Evolutionary conservation across 176 grass and related monocot species (phyloP), one percentile per base, ranked within the genome.

Genomic region (Phoenix roebelenii): DNA sequence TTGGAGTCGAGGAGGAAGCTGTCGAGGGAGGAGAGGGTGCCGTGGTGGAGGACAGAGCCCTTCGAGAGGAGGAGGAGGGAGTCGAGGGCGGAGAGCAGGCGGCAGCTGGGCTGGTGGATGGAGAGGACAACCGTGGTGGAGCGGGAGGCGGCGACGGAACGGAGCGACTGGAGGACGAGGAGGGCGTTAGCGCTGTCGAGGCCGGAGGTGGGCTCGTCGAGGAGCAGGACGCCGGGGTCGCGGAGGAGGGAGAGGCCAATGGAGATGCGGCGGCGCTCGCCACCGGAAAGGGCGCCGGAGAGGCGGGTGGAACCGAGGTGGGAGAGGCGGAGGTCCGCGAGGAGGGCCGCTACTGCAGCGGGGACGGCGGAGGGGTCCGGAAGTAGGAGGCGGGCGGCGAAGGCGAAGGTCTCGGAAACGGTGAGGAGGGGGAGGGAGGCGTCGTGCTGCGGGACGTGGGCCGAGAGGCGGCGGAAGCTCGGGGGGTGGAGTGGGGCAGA

Each of bases 51-150:
- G 22, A 97, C 93, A 57, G 57, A 22, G 65, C 93, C 93, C 16
- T 85, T 83, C 22, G 87, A 97, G 24, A 97, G 67, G 65, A 97
- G 87, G 22, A 97, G 87, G 30, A 97, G 87, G 1, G 87, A 85
- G 71, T 97, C 87, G 29, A 97, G 75, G 4, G 66, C 62, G 18
- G 93, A 88, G 81, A 97, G 84, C 51, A 97, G 73, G 70, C 87
- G 87, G 16, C 84, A 80, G 60, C 93, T 97, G 0, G 93, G 93
- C 57, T 97, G 93, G 66, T 97, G 92, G 65, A 97, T 97, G 59
- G 92, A 85, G 20, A 91, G 53, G 49, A 97, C 69, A 18, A 97
- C 81, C 14, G 92, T 88, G 3, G 87, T 91, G 58, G 72, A 63
- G 0, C 84, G 66, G 1, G 79, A 55, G 0, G 73, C 85, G 25